Conservation (phyloP, 192 early-diverging fungal species). For the Backusella australiensis region DNA sequence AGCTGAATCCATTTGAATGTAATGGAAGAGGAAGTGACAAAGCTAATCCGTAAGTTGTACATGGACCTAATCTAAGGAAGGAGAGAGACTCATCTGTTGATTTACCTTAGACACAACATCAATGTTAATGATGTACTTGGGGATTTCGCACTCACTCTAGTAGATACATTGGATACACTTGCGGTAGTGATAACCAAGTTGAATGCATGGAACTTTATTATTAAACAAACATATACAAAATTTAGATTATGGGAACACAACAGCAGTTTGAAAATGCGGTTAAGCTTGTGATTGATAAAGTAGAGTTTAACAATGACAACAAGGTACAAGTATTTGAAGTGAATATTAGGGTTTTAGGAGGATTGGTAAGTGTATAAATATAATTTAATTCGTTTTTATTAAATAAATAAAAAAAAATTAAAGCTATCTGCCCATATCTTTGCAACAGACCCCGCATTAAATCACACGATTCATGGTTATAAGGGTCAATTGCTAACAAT, state of each 20-base stretch:
- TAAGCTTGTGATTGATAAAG: slow-evolving; percentile 55
- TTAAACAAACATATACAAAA: background rate
- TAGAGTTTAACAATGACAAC: slow-evolving; percentile 79
- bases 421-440: slow-evolving; percentile 84
- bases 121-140: slow-evolving; percentile 93
- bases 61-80: too few species aligned
- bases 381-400: background rate
- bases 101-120: slow-evolving; percentile 37
- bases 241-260: slow-evolving; percentile 63
- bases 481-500: slow-evolving; percentile 74
- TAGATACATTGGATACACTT: slow-evolving; percentile 89
- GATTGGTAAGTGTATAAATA: slow-evolving; percentile 45
- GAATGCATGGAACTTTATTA: background rate
- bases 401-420: too few species aligned
- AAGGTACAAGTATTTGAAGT: slow-evolving; percentile 96
- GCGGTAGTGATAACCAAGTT: slow-evolving; percentile 44
- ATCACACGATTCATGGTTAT: slow-evolving; percentile 65
- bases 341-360: slow-evolving; percentile 89
- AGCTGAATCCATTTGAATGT: slow-evolving; percentile 84
- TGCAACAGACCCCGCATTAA: slow-evolving; percentile 63
- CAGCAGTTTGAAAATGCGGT: slow-evolving; percentile 66
- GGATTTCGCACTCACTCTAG: slow-evolving; percentile 89
- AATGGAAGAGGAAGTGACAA: slow-evolving; percentile 69
- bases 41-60: slow-evolving; percentile 49
- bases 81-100: too few species aligned